These are phyloP conservation scores for Acanthochlamys bracteata DNA, from an alignment of 106 monocot species.

Conservation along the genomic window DNA sequence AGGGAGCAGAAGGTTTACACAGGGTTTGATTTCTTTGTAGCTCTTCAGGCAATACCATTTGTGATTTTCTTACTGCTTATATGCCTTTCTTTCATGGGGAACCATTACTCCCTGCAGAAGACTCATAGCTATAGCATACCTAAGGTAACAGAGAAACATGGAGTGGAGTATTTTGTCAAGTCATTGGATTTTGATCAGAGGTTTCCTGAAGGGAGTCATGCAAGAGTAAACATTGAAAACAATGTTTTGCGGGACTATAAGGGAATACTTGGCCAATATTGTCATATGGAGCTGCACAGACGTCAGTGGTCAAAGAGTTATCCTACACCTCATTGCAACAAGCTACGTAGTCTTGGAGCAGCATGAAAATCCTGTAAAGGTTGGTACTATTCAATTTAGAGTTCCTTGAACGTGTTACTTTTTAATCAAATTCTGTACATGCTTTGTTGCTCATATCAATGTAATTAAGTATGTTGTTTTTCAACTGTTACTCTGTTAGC, in stretches of 20 bases:
- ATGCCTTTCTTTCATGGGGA: constrained; percentile 28
- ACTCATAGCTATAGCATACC: constrained; percentile 30
- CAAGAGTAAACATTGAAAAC: constrained; percentile 40
- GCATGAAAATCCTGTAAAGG: constrained; percentile 19
- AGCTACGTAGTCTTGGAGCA: constrained; percentile 28
- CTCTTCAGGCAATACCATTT: constrained; percentile 34
- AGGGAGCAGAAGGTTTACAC: constrained; percentile 14
- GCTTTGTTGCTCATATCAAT: no score
- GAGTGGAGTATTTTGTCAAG: constrained; percentile 68
- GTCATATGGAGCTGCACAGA: constrained; percentile 56
- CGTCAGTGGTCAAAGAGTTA: constrained; percentile 39
- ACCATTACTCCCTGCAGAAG: constrained; percentile 45
- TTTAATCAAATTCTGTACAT: no score
- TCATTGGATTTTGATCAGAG: constrained; percentile 46
- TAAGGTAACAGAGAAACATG: constrained; percentile 53
- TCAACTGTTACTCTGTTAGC: no score
- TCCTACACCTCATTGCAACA: constrained; percentile 59
- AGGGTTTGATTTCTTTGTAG: constrained; percentile 16
- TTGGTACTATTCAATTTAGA: no score
- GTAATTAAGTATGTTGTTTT: no score
- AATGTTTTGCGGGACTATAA: constrained; percentile 48
- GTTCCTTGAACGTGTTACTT: no score
- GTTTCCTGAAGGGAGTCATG: constrained; percentile 41
- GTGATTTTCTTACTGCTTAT: constrained; percentile 36
- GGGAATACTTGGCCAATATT: constrained; percentile 34